These are phyloP conservation scores for Perkinsus marinus DNA, from an alignment of 169 alveolate species.

Conservation along the genomic window DNA sequence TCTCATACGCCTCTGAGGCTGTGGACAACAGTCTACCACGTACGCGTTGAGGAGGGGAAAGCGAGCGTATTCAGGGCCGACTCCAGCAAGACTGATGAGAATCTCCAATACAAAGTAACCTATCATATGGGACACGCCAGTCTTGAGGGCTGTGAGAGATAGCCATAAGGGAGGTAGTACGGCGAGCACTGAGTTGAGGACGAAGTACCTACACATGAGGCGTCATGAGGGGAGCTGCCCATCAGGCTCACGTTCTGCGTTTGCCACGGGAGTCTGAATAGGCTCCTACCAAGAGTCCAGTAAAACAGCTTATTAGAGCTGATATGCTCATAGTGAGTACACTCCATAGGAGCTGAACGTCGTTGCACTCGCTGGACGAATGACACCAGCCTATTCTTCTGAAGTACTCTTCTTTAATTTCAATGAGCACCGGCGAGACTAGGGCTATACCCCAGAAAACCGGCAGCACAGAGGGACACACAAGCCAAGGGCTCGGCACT, in stretches of 20 bases:
- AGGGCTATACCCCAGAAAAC: background rate
- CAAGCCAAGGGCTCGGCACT: background rate
- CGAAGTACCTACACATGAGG: background rate
- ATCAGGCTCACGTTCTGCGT: background rate
- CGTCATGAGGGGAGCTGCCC: background rate
- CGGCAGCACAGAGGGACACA: background rate
- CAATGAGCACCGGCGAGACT: background rate
- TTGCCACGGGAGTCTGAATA: background rate
- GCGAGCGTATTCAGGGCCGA: background rate
- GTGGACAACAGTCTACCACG: background rate
- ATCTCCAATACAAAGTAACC: background rate
- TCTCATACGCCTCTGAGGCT: background rate
- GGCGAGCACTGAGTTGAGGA: background rate
- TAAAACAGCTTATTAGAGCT: background rate
- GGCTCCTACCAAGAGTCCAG: background rate
- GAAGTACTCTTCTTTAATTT: background rate
- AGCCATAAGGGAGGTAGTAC: background rate
- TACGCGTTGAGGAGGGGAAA: background rate
- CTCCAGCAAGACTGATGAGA: background rate
- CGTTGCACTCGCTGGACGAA: background rate
- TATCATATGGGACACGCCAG: background rate
- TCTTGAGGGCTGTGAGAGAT: background rate
- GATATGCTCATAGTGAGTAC: background rate
- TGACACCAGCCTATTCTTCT: background rate
- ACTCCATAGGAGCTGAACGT: background rate